These are phyloP conservation scores for Colletotrichum plurivorum DNA, from an alignment of 2,329 filamentous ascomycete species.

Conservation along the genomic window DNA sequence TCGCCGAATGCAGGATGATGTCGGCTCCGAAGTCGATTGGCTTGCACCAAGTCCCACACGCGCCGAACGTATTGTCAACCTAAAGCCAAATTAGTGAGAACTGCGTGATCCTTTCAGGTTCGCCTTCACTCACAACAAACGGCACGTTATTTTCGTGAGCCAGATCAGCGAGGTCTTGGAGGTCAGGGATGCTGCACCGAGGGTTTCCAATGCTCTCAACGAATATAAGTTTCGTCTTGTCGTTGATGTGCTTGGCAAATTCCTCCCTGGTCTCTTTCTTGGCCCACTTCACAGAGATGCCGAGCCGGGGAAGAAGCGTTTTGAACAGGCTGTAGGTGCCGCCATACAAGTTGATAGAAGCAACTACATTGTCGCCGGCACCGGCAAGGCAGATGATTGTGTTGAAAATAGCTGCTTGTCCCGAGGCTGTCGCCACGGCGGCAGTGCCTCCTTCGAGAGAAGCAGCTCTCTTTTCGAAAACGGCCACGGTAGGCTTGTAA, in stretches of 20 bases:
- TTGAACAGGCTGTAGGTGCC: conserved; percentile 98
- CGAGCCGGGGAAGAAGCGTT: conserved; percentile 66
- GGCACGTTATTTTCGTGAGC: conserved; percentile 59
- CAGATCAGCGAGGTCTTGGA: conserved; percentile 74
- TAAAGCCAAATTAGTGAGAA: not conserved
- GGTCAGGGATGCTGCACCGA: conserved; percentile 84
- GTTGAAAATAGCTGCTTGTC: conserved; percentile 81
- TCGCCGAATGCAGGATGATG: conserved; percentile 79
- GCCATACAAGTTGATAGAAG: conserved; percentile 91
- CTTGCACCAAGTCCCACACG: conserved; percentile 75
- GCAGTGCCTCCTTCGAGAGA: conserved; percentile 92
- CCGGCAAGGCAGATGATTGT: conserved; percentile 86
- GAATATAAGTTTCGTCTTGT: conserved; percentile 92
- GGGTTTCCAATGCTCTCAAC: conserved; percentile 95
- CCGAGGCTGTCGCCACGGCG: conserved; percentile 86
- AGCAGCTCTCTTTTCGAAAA: conserved; percentile 95
- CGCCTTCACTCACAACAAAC: conserved; percentile 38
- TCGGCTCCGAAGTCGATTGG: conserved; percentile 80
- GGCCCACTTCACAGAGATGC: conserved; percentile 65
- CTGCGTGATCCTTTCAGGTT: not conserved
- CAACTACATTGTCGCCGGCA: conserved; percentile 97
- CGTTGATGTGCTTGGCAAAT: conserved; percentile 90
- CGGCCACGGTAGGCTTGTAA: conserved; percentile 82
- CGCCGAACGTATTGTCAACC: conserved; percentile 80
- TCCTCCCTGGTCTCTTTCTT: conserved; percentile 87